A percentile compares a stretch with the other conserved stretches of the same genome.
Evolutionary conservation across 2,329 filamentous ascomycete species (phyloP).

Genomic region (Sporothrix curviconia): DNA sequence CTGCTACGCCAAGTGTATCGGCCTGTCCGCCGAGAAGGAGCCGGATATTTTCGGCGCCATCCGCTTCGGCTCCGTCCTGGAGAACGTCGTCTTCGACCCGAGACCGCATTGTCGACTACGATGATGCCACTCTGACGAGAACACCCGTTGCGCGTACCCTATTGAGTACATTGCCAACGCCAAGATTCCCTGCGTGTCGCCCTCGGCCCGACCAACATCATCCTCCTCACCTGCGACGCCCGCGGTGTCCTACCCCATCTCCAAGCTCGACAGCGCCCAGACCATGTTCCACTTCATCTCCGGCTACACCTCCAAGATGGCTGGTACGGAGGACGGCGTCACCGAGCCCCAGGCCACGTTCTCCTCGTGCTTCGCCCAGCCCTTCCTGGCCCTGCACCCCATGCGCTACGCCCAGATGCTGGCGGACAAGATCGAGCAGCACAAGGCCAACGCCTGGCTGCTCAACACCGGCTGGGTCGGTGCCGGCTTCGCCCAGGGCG

Average conservation of each 20-base stretch:
- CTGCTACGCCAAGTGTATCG: constrained; percentile 98
- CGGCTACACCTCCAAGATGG: constrained; percentile 99
- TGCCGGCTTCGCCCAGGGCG: constrained; percentile 81
- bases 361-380: constrained; percentile 98
- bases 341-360: constrained; percentile 98
- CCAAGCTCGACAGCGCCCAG: constrained; percentile 87
- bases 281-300: constrained; percentile 99
- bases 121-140: constrained; percentile 91
- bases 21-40: constrained; percentile 96
- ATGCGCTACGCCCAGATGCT: constrained; percentile 99
- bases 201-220: constrained; percentile 92
- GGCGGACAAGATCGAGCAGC: constrained; percentile 91
- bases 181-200: constrained; percentile 91
- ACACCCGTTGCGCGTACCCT: constrained; percentile 89
- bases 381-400: constrained; percentile 96
- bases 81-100: constrained; percentile 97
- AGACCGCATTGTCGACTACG: constrained; percentile 91
- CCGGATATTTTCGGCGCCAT: constrained; percentile 96
- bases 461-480: constrained; percentile 98
- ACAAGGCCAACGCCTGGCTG: constrained; percentile 96
- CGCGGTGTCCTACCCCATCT: constrained; percentile 97
- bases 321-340: constrained; percentile 93
- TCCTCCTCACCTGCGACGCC: constrained; percentile 95
- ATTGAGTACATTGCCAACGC: constrained; percentile 99
- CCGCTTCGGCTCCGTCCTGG: constrained; percentile 91